Conservation (phyloP, 768 basidiomycete genomes). For the Boletus rubropictus region DNA sequence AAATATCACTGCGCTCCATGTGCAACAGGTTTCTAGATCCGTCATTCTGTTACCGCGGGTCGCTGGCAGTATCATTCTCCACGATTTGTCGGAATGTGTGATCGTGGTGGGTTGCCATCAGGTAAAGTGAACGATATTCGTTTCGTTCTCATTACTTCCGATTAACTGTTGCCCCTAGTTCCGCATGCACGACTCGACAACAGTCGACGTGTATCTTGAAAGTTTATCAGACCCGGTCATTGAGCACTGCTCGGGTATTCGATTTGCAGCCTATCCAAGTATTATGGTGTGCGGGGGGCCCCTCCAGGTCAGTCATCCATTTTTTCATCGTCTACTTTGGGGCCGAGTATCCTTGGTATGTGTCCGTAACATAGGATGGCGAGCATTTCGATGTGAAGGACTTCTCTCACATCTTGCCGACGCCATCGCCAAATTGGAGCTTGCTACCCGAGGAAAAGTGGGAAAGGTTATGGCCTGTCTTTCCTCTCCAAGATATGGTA, state of each 20-base stretch:
- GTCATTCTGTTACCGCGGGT: conserved; percentile 62
- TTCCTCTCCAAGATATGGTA: conserved; percentile 11
- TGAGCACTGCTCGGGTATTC: conserved; percentile 60
- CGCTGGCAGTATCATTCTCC: conserved; percentile 67
- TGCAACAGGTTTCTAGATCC: conserved; percentile 52
- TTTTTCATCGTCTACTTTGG: neutral
- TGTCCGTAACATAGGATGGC: conserved; percentile 21
- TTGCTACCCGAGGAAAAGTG: conserved; percentile 10
- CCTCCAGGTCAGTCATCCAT: conserved; percentile 14
- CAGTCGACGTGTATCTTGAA: conserved; percentile 60
- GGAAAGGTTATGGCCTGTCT: conserved; percentile 22
- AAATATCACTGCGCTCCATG: conserved; percentile 22
- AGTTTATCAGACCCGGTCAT: conserved; percentile 73
- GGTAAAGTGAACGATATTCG: conserved; percentile 37
- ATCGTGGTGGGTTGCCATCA: conserved; percentile 78
- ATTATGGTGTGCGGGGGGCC: neutral
- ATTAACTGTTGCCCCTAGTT: conserved; percentile 45
- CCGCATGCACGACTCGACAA: conserved; percentile 73
- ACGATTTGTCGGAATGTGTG: conserved; percentile 55
- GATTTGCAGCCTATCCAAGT: conserved; percentile 60
- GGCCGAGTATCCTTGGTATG: neutral
- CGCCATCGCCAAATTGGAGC: conserved; percentile 75
- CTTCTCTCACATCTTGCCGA: conserved; percentile 75
- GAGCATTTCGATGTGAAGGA: conserved; percentile 61
- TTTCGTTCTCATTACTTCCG: neutral